Evolutionary conservation across 2,329 filamentous ascomycete species (phyloP).

Genomic region (Aspergillus piperis): DNA sequence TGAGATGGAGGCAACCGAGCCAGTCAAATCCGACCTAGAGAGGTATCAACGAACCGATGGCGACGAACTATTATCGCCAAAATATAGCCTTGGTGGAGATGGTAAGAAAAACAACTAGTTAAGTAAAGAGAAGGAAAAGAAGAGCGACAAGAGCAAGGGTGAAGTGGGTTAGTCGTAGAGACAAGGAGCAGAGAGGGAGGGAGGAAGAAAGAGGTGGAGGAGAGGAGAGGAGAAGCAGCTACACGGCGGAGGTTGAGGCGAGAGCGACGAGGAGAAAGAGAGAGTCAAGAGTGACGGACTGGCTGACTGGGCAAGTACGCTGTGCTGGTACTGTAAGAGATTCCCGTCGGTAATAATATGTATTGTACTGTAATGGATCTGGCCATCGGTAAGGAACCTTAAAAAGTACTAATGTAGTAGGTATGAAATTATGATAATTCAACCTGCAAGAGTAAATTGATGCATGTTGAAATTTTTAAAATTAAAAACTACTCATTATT

Average conservation of each 20-base stretch:
- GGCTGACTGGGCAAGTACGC: neutral
- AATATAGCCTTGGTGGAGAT: neutral
- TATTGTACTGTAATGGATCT: neutral
- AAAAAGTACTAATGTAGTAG: neutral
- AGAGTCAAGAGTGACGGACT: neutral
- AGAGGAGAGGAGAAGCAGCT: neutral
- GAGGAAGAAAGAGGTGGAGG: constrained; percentile 5
- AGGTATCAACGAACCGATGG: neutral
- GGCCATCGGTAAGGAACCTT: neutral
- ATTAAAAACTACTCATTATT: too few species aligned
- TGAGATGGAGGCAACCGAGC: neutral
- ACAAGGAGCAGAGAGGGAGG: neutral
- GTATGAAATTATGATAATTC: neutral
- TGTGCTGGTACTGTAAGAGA: neutral
- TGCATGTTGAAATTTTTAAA: too few species aligned
- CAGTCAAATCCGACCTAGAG: neutral
- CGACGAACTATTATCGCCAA: neutral
- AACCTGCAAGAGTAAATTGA: too few species aligned
- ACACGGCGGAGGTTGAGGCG: constrained; percentile 5
- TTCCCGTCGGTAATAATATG: neutral
- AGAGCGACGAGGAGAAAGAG: neutral
- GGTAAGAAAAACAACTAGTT: constrained; percentile 1
- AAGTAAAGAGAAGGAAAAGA: constrained; percentile 8
- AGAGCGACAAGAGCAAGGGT: constrained; percentile 17
- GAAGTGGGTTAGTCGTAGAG: neutral